phyloP scores from a whole-genome alignment of 306 rosid species.

The Cicer judaicum region DNA sequence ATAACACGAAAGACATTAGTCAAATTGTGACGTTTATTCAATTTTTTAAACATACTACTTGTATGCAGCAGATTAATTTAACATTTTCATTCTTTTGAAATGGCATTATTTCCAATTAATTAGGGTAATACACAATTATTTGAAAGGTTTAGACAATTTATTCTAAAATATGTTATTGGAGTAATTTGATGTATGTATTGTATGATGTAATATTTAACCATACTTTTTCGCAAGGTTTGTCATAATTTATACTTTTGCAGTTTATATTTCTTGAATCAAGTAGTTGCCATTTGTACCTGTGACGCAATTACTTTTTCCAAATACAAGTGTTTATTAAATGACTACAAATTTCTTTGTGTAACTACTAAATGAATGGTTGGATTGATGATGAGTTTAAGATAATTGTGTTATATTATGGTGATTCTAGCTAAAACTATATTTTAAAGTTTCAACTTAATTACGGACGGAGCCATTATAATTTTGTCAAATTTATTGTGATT shows the following conservation, averaged over 20 bases:
- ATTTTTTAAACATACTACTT: background rate
- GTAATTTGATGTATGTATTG: background rate
- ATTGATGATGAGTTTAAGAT: too few species aligned
- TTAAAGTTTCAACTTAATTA: too few species aligned
- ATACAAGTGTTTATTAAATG: too few species aligned
- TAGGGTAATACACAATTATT: background rate
- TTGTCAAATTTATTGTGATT: too few species aligned
- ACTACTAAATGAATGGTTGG: too few species aligned
- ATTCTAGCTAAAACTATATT: too few species aligned
- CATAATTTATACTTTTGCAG: background rate
- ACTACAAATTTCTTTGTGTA: too few species aligned
- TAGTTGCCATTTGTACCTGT: background rate
- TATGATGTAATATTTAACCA: background rate
- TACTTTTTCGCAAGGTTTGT: background rate
- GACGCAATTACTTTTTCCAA: too few species aligned
- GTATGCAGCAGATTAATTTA: constrained; percentile 6
- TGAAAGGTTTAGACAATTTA: background rate
- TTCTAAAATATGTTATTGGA: constrained; percentile 3
- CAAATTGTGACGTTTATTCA: background rate
- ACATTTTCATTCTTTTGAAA: background rate
- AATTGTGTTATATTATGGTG: too few species aligned
- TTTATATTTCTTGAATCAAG: background rate
- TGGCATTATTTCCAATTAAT: background rate
- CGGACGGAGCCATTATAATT: too few species aligned
- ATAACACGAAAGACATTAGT: background rate